Evolutionary conservation across 2,329 filamentous ascomycete genomes (phyloP).

Genomic region (Dactylellina sp.): DNA sequence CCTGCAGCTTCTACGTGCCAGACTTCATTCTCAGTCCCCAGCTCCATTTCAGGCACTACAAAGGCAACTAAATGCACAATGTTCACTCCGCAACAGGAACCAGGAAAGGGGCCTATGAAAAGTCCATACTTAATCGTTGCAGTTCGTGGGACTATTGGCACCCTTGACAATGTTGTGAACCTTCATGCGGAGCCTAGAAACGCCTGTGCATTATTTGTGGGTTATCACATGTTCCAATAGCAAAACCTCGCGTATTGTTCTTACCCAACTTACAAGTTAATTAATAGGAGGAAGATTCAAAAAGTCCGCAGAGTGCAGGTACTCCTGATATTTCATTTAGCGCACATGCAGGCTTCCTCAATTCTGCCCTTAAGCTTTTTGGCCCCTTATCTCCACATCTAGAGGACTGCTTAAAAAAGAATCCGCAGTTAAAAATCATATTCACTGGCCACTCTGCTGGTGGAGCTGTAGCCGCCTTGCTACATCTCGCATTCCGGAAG

Average conservation of each 20-base stretch:
- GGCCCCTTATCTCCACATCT: neutral
- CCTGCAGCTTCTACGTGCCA: neutral
- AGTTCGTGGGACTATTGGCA: slow-evolving; percentile 6
- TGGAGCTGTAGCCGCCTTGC: slow-evolving; percentile 1
- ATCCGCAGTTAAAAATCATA: neutral
- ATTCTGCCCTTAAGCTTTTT: neutral
- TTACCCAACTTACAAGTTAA: too few relatives aligned
- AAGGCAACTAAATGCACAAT: slow-evolving; percentile 6
- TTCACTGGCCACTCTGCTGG: slow-evolving; percentile 9
- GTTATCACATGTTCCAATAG: neutral
- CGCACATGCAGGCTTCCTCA: slow-evolving; percentile 7
- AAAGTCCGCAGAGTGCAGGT: neutral
- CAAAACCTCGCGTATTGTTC: neutral
- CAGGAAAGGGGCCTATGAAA: neutral
- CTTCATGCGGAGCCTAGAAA: neutral
- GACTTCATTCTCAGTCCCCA: neutral
- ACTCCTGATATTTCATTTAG: neutral
- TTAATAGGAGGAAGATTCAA: too few relatives aligned
- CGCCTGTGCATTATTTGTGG: neutral
- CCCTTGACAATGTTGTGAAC: slow-evolving; percentile 5
- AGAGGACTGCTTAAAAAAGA: neutral
- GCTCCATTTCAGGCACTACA: neutral
- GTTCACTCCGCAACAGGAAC: neutral
- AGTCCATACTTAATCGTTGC: slow-evolving; percentile 2
- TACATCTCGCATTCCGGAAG: neutral